Evolutionary conservation across 352 stramenopile genomes (phyloP), one percentile per base, ranked within the genome.

Genomic region (Aphanomyces astaci): DNA sequence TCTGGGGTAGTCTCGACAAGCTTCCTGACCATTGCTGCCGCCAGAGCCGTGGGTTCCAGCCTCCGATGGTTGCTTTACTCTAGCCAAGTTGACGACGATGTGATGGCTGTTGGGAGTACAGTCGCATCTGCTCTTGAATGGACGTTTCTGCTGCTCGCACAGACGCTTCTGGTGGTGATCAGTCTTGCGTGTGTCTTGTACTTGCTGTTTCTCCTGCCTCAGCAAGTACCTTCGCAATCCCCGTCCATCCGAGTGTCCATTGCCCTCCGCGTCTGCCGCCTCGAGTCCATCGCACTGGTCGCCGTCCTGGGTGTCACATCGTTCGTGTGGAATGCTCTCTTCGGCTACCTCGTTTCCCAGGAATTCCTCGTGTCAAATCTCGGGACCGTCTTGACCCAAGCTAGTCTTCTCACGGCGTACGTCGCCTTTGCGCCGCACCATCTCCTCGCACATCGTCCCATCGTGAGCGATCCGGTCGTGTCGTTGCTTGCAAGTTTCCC

Each of bases 141-240:
- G 62, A 59, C 33, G 0, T 24, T 51, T 3, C 13, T 68, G 10
- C 9, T 43, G 2, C 13, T 68, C 22, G 62, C 19, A 3, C 36
- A 57, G n/a, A 43, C 27, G 15, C 46, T 68, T 13, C 11, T 68
- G 19, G 62, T 68, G 31, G 36, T 68, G 15, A 17, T 9, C n/a
- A 60, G 40, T 28, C 25, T 43, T 17, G 62, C 24, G 5, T 15
- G 13, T 4, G 19, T 43, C n/a, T n/a, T 68, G 7, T 13, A 57
- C 19, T 27, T 68, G n/a, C 62, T 68, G 17, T 43, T 68, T 17
- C 31, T 51, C n/a, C 46, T 68, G 13, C 62, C 62, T 9, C 62
- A 68, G 45, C 39, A 51, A 43, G 10, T 68, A 13, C 62, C 62
- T 3, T 17, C 62, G 11, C 25, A 15, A 22, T 68, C 62, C 3